phyloP scores from a whole-genome alignment of 352 stramenopile genomes.

The Nothophytophthora sp. region DNA sequence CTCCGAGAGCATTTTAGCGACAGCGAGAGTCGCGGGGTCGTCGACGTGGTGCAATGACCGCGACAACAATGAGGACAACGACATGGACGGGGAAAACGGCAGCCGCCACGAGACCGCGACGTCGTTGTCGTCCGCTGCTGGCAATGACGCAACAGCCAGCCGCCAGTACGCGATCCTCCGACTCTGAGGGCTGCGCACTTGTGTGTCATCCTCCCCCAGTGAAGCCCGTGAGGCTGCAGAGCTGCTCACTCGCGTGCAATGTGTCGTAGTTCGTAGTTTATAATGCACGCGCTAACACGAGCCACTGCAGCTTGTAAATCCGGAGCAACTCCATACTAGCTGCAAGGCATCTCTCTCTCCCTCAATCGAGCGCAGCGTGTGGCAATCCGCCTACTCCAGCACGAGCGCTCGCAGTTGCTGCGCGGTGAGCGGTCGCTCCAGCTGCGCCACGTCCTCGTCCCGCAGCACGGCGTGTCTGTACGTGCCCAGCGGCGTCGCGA shows the following conservation, averaged over 20 bases:
- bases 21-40: neutral
- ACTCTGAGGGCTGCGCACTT: slow-evolving; percentile 4
- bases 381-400: slow-evolving; percentile 14
- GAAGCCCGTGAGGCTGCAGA: too few relatives aligned
- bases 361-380: too few relatives aligned
- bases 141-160: slow-evolving; percentile 5
- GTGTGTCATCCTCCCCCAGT: slow-evolving; percentile 1
- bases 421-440: slow-evolving; percentile 36
- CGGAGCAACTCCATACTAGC: too few relatives aligned
- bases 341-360: too few relatives aligned
- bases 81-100: neutral
- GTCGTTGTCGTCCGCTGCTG: slow-evolving; percentile 11
- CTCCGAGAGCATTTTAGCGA: slow-evolving; percentile 6
- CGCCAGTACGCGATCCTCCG: slow-evolving; percentile 9
- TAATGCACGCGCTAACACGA: too few relatives aligned
- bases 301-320: too few relatives aligned
- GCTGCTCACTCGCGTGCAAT: too few relatives aligned
- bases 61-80: neutral
- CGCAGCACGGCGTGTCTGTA: slow-evolving; percentile 67
- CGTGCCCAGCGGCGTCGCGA: slow-evolving; percentile 63
- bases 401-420: slow-evolving; percentile 29
- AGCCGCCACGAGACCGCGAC: neutral
- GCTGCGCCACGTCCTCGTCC: slow-evolving; percentile 47
- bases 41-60: slow-evolving; percentile 5
- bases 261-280: too few relatives aligned